Base-by-base conservation (phyloP, 108 stramenopile genomes). In the Asterionellopsis glacialis region DNA sequence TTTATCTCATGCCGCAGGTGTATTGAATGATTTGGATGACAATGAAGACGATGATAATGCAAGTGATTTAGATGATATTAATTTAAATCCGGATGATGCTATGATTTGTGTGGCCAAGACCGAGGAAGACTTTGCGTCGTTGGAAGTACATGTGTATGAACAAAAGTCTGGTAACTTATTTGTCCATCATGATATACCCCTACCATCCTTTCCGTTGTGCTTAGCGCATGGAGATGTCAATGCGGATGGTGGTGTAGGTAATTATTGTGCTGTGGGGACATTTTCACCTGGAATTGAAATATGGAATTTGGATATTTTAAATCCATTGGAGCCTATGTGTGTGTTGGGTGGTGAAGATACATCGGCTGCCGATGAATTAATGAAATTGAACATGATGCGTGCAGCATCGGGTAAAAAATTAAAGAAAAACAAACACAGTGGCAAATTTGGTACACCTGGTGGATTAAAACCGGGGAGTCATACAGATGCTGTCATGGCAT, bases 231-330 rank as follows among this genome's bases (percentile, higher is more conserved):
- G 93, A 22, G 81, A 80, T 49, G 65, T 78, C 25, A 72, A 73
- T 39, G 57, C 55, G 6, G 60, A 57, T 41, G 83, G 82, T 13
- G 26, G 55, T 22, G 81, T 88, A 2, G 97, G 95, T 28, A 91
- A 90, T 70, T 96, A 75, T 65, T 81, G 84, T 24, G 99, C 99
- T 10, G 97, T 99, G 14, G 98, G 99, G 18, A 97, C 97, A 25
- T 98, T 99, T 68, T 67, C 82, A 28, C 93, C 98, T 12, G 97
- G 87, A 16, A 98, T 99, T 70, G 98, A 99, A 74, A 88, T 99
- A 60, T 99, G 99, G 99, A 98, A 99, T 70, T 67, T 98, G 1
- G 99, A 99, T 69, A 95, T 98, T 0, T 61, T 99, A 69, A 97
- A 99, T 76, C 91, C 98, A 0, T 65, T 99, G 14, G 99, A 99